Percentiles rank a stretch among this genome's conserved stretches.
Conservation (phyloP, 1,284 basidiomycete species). For the Leccinum pachyderme region DNA sequence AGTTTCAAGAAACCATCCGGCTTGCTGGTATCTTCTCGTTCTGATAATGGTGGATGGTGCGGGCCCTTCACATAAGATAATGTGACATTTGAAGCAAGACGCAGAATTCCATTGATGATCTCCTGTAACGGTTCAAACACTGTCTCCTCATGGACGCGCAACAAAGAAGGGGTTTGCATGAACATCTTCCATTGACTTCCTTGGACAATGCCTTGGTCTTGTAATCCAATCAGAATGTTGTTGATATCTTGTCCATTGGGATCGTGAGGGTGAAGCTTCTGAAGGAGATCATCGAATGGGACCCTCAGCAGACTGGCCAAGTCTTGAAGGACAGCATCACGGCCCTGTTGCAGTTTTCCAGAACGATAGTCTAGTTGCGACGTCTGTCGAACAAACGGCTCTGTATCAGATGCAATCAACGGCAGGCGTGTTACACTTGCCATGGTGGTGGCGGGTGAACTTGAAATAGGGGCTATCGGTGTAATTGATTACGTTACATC, state of each 20-base stretch:
- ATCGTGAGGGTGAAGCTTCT: background rate
- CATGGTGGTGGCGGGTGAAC: too few species aligned
- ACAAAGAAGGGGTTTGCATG: background rate
- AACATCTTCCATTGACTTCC: background rate
- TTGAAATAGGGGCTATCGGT: too few species aligned
- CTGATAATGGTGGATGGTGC: background rate
- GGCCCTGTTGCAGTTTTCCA: background rate
- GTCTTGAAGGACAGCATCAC: background rate
- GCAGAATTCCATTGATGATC: background rate
- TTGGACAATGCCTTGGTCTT: background rate
- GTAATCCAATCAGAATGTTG: background rate
- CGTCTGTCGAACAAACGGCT: background rate
- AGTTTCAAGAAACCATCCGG: slow-evolving; percentile 5
- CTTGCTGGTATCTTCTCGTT: slow-evolving; percentile 2
- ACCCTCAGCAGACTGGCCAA: background rate
- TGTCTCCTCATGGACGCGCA: background rate
- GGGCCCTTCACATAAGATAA: background rate
- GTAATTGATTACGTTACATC: too few species aligned
- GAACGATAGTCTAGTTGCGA: background rate
- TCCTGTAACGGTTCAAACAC: background rate
- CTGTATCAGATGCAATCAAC: background rate
- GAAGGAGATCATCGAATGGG: background rate
- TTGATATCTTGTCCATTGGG: background rate
- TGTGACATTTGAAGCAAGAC: background rate
- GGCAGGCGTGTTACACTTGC: background rate